Conservation (phyloP, 2,329 filamentous ascomycete genomes). For the Cytospora mali region DNA sequence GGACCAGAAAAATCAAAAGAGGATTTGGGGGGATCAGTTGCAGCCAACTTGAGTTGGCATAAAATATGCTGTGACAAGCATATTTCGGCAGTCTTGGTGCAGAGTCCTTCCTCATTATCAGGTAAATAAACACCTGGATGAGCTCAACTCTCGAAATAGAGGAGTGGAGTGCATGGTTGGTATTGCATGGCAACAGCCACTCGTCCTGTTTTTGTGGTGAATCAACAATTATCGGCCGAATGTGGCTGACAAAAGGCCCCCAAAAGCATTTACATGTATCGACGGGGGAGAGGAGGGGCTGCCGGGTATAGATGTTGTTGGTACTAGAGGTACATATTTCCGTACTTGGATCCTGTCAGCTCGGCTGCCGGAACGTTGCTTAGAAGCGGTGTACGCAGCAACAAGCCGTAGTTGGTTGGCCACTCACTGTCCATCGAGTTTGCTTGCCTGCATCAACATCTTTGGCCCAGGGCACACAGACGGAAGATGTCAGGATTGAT, state of each 20-base stretch:
- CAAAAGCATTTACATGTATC: not conserved
- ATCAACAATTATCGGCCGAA: not conserved
- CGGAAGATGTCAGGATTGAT: not conserved
- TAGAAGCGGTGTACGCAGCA: conserved; percentile 2
- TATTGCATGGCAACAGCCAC: conserved; percentile 1
- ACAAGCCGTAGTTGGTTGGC: not conserved
- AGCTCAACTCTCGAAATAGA: conserved; percentile 1
- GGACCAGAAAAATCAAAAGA: not conserved
- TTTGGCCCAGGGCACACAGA: not conserved
- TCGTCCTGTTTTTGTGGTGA: not conserved
- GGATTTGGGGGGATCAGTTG: conserved; percentile 1
- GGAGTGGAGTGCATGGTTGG: conserved; percentile 1
- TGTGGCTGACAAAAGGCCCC: not conserved
- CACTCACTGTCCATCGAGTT: not conserved
- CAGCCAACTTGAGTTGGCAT: conserved; percentile 6
- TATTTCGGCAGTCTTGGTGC: conserved; percentile 15
- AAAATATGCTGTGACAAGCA: conserved; percentile 13
- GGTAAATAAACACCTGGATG: conserved; percentile 10
- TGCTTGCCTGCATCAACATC: not conserved
- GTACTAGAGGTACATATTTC: not conserved
- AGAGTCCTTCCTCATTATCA: conserved; percentile 2
- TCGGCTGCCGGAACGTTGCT: conserved; percentile 1
- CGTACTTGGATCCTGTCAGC: not conserved
- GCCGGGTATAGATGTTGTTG: not conserved
- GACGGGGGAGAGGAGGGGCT: not conserved